Conservation (phyloP, 2,329 filamentous ascomycete species). For the Fusarium sp. region DNA sequence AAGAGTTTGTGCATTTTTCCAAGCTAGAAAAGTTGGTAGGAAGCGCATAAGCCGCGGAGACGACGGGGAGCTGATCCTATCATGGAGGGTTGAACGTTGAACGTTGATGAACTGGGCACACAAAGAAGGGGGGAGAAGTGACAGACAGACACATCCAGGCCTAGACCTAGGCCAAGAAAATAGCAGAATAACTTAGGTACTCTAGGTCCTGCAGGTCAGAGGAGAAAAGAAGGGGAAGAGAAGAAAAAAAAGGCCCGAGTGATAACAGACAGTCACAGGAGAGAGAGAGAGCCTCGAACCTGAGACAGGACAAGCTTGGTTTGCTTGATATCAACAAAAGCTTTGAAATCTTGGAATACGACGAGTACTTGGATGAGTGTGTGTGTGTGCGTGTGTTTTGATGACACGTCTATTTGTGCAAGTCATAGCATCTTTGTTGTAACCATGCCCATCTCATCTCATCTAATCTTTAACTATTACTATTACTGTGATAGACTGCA, state of each 20-base stretch:
- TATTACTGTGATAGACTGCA: background rate
- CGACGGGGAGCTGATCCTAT: constrained; percentile 16
- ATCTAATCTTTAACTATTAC: constrained; percentile 3
- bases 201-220: background rate
- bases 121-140: background rate
- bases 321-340: constrained; percentile 32
- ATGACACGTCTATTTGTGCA: constrained; percentile 8
- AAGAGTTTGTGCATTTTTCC: background rate
- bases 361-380: constrained; percentile 10
- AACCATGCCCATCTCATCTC: constrained; percentile 1
- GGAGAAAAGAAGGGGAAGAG: constrained; percentile 4
- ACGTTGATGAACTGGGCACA: background rate
- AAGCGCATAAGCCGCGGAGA: constrained; percentile 41
- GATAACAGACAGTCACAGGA: constrained; percentile 7
- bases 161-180: background rate
- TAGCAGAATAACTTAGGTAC: too few relatives aligned
- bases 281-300: constrained; percentile 6
- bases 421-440: background rate
- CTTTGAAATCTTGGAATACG: constrained; percentile 7
- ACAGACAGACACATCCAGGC: background rate
- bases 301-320: constrained; percentile 22
- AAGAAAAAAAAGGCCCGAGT: constrained; percentile 29
- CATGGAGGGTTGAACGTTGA: constrained; percentile 11
- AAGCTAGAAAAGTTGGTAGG: constrained; percentile 19
- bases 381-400: constrained; percentile 3